Evolutionary conservation across 2,329 filamentous ascomycete genomes (phyloP), one percentile per base, ranked within the genome.

Genomic region (Fusarium newnesense): DNA sequence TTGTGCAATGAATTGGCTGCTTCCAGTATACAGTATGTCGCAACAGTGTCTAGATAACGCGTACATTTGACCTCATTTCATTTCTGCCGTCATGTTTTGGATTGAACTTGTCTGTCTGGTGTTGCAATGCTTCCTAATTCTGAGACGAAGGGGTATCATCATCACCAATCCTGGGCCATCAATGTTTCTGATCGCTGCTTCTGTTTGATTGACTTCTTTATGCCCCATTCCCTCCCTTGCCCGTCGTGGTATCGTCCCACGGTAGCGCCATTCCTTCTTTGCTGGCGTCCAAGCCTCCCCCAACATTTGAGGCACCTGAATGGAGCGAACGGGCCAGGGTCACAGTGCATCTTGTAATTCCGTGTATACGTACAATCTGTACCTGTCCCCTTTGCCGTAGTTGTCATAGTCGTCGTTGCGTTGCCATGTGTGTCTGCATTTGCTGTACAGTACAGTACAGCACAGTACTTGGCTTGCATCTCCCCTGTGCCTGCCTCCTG

Each of bases 161-260:
- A 37, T 70, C 66, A 46, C 69, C 65, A 72, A 68, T 66, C 68
- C 70, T 42, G 40, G 64, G 60, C 39, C 64, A 36, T 49, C 56
- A 65, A 69, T 72, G 69, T 75, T 74, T 72, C 63, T 75, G 52
- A 56, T 68, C 54, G 46, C 63, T 72, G 68, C 69, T 49, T 64
- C 67, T 71, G 62, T 68, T 71, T 71, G 62, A 71, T 69, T 66
- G 59, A 72, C 52, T 65, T 71, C 57, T 67, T 76, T 60, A 77
- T 77, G 69, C 72, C 57, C 70, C 64, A 63, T 61, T 39, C 46
- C 36, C 66, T 68, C 66, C 64, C 64, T 74, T 70, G 61, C 59
- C 65, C 53, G 61, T 72, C 69, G 63, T 69, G 67, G 72, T 63
- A 77, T 77, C 75, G 74, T 66, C 64, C 73, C 75, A 77, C 65